Evolutionary conservation across 352 stramenopile genomes (phyloP).

Genomic region (Phytopythium sindhum): DNA sequence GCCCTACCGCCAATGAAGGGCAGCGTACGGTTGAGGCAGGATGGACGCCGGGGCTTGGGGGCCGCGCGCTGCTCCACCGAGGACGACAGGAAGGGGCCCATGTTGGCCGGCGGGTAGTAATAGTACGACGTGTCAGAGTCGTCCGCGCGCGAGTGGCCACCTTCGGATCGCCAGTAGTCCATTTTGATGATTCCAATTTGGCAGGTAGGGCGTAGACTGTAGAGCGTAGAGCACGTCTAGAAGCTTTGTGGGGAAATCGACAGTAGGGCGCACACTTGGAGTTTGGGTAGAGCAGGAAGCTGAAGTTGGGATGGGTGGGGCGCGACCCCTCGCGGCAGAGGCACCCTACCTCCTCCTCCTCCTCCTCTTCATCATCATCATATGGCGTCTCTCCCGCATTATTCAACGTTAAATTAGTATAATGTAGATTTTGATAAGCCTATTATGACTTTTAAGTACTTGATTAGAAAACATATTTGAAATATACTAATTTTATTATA

Average conservation of each 20-base stretch:
- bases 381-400: no score
- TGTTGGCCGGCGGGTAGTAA: slow-evolving; percentile 27
- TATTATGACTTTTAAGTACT: no score
- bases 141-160: slow-evolving; percentile 10
- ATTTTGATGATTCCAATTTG: background rate
- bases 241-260: background rate
- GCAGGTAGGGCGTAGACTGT: background rate
- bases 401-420: no score
- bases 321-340: background rate
- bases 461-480: background rate
- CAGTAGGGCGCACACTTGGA: background rate
- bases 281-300: background rate
- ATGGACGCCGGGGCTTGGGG: slow-evolving; percentile 21
- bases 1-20: slow-evolving; percentile 23
- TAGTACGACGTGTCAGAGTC: slow-evolving; percentile 19
- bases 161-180: background rate
- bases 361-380: no score
- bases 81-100: slow-evolving; percentile 24
- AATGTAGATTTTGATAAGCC: no score
- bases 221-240: background rate
- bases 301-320: background rate
- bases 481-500: background rate
- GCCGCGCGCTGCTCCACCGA: slow-evolving; percentile 20
- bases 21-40: slow-evolving; percentile 16
- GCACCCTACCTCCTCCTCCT: background rate